These are phyloP conservation scores for Xylaria hypoxylon DNA, from an alignment of 2,329 filamentous ascomycete genomes.

Conservation along the genomic window DNA sequence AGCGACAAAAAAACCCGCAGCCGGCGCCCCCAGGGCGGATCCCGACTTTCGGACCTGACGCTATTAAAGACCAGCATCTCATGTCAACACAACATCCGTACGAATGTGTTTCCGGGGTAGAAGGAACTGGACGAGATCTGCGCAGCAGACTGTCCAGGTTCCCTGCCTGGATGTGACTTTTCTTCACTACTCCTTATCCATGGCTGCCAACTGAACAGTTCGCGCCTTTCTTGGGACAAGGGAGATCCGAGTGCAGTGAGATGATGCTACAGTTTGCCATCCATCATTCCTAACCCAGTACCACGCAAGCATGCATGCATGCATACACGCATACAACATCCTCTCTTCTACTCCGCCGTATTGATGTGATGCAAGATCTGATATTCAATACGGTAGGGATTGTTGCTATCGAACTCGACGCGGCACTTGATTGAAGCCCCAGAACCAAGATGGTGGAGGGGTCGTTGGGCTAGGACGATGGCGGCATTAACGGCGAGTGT, in stretches of 20 bases:
- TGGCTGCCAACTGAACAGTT: conserved; percentile 34
- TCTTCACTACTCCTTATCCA: conserved; percentile 40
- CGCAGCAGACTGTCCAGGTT: conserved; percentile 27
- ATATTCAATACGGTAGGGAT: conserved; percentile 7
- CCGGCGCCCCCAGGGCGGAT: conserved; percentile 28
- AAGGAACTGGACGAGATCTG: conserved; percentile 14
- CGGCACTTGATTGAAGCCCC: conserved; percentile 47
- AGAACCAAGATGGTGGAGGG: conserved; percentile 34
- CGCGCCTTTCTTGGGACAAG: conserved; percentile 25
- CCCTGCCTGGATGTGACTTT: conserved; percentile 35
- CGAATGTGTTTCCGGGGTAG: conserved; percentile 16
- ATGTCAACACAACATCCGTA: conserved; percentile 41
- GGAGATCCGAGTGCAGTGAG: conserved; percentile 48
- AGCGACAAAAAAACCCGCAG: conserved; percentile 16
- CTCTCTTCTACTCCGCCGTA: conserved; percentile 34
- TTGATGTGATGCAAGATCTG: conserved; percentile 1
- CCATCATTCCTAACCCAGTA: conserved; percentile 40
- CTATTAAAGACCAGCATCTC: conserved; percentile 48
- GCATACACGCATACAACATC: conserved; percentile 19
- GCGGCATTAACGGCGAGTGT: conserved; percentile 44
- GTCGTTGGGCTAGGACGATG: conserved; percentile 41
- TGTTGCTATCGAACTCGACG: conserved; percentile 43
- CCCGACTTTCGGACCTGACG: conserved; percentile 20
- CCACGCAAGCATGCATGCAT: conserved; percentile 29
- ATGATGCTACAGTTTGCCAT: conserved; percentile 46